Percentiles rank a stretch among this genome's conserved stretches.
phyloP scores from a whole-genome alignment of 495 filamentous ascomycete genomes.

The Aspergillus hancockii region DNA sequence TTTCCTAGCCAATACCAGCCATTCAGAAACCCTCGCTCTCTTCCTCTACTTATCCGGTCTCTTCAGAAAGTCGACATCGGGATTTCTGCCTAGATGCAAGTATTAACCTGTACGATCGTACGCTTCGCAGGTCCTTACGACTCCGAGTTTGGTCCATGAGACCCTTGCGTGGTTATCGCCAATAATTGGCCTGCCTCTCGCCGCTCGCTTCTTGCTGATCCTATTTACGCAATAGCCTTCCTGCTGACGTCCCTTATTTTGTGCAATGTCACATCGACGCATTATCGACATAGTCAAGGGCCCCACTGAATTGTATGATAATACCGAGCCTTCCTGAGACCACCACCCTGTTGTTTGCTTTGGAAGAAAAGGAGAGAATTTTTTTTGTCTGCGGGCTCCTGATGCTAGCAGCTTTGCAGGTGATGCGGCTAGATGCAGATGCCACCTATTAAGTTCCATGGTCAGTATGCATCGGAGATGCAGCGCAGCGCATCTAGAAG shows the following conservation, averaged over 20 bases:
- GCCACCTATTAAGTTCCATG: slow-evolving; percentile 25
- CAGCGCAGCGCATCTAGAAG: slow-evolving; percentile 16
- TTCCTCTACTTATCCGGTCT: not conserved
- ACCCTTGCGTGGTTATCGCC: slow-evolving; percentile 24
- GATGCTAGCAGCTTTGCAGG: slow-evolving; percentile 22
- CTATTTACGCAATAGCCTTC: slow-evolving; percentile 5
- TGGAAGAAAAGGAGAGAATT: slow-evolving; percentile 1
- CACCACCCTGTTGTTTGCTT: not conserved
- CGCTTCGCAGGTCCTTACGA: slow-evolving; percentile 15
- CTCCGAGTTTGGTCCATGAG: slow-evolving; percentile 8
- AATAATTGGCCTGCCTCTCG: slow-evolving; percentile 10
- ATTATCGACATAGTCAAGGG: slow-evolving; percentile 3
- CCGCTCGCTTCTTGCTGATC: slow-evolving; percentile 16
- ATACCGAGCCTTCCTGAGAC: not conserved
- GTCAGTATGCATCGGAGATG: slow-evolving; percentile 20
- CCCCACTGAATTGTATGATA: not conserved
- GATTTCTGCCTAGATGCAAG: slow-evolving; percentile 7
- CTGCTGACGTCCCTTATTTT: slow-evolving; percentile 9
- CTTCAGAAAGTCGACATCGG: slow-evolving; percentile 6
- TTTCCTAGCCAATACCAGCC: not conserved
- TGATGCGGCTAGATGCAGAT: slow-evolving; percentile 30
- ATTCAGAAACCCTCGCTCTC: not conserved
- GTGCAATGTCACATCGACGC: slow-evolving; percentile 7
- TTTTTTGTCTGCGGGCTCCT: slow-evolving; percentile 14
- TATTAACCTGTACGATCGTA: slow-evolving; percentile 7